These are phyloP conservation scores for Candida sanyaensis DNA, from an alignment of 1,139 yeast species.

Conservation along the genomic window DNA sequence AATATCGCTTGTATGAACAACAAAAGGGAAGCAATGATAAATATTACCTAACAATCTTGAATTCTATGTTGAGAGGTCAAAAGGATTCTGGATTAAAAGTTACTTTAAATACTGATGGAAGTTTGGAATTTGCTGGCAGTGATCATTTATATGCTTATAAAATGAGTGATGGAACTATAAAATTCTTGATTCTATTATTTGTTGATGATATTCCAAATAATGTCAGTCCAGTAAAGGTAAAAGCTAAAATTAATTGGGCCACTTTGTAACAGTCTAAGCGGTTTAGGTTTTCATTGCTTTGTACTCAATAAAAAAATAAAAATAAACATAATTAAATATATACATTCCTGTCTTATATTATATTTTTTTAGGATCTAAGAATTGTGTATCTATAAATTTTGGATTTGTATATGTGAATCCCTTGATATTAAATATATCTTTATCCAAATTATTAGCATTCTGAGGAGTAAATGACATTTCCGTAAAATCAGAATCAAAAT, in stretches of 20 bases:
- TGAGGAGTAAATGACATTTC: constrained; percentile 61
- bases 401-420: constrained; percentile 49
- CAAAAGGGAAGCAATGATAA: neutral
- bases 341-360: neutral
- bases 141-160: neutral
- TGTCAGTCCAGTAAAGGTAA: neutral
- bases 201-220: neutral
- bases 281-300: no score
- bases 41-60: neutral
- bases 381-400: constrained; percentile 26
- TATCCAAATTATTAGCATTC: constrained; percentile 10
- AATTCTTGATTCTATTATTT: neutral
- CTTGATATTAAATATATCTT: constrained; percentile 41
- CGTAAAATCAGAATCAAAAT: constrained; percentile 87
- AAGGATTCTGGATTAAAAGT: neutral
- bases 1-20: neutral
- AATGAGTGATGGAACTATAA: neutral
- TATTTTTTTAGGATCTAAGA: constrained; percentile 6
- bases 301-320: neutral
- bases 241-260: constrained; percentile 1
- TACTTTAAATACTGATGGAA: neutral
- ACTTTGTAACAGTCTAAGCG: neutral
- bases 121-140: constrained; percentile 2
- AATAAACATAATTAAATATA: neutral
- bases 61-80: neutral